A percentile compares a stretch with the other conserved stretches of the same genome.
phyloP scores from a whole-genome alignment of 2,329 filamentous ascomycete species.

The Apiospora hydei region DNA sequence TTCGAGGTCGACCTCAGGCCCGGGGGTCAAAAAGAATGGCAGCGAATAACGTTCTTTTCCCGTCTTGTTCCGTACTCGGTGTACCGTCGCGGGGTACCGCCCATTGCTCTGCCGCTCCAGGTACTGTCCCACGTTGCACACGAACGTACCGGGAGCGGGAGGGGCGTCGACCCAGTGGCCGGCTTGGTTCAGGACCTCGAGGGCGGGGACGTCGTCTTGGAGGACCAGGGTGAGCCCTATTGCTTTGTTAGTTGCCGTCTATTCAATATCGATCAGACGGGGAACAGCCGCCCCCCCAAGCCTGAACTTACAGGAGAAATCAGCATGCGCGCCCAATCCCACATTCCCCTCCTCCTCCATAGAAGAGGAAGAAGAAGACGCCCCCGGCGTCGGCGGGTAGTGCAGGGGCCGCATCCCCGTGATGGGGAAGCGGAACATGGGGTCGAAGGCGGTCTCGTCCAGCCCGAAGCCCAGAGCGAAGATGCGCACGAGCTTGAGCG shows the following conservation, averaged over 20 bases:
- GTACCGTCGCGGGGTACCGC: conserved; percentile 47
- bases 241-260: neutral
- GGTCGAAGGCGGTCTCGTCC: conserved; percentile 47
- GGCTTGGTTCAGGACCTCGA: conserved; percentile 51
- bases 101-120: conserved; percentile 50
- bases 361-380: conserved; percentile 31
- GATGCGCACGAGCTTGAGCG: conserved; percentile 42
- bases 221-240: conserved; percentile 47
- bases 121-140: conserved; percentile 51
- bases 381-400: conserved; percentile 45
- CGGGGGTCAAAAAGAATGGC: conserved; percentile 46
- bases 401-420: conserved; percentile 50
- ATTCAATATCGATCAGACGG: too few relatives aligned
- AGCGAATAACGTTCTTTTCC: conserved; percentile 48
- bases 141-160: conserved; percentile 44
- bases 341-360: conserved; percentile 32
- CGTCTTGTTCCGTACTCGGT: conserved; percentile 47
- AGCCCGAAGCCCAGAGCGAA: conserved; percentile 49
- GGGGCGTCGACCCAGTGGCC: conserved; percentile 49
- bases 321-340: conserved; percentile 50
- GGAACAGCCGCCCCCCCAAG: too few relatives aligned
- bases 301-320: conserved; percentile 45
- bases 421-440: conserved; percentile 47
- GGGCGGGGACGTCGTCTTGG: conserved; percentile 38
- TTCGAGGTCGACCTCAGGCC: conserved; percentile 36